Evolutionary conservation across 192 early-diverging fungal genomes (phyloP), one percentile per base, ranked within the genome.

Genomic region (Paraglomus occultum): DNA sequence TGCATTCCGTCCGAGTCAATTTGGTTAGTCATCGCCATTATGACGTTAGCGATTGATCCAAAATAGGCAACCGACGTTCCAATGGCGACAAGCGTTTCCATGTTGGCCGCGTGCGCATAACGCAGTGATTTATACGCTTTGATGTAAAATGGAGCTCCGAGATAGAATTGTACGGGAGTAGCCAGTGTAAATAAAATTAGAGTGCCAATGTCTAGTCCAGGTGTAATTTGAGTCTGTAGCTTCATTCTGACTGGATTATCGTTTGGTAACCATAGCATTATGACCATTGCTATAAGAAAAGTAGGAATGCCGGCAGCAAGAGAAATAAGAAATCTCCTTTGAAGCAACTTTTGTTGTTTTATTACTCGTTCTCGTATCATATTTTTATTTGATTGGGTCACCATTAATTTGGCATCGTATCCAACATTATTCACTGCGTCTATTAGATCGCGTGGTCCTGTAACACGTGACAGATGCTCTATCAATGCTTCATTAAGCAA

Each of bases 1-100:
- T 86, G 78, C 60, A 82, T 72, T 0, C 68, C 70, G 9, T 22
- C 39, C 44, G 38, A 44, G 58, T 61, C 54, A 49, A 4, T 60
- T n/a, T 8, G 64, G 66, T 74, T 49, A 39, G 11, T 45, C 43
- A 62, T 23, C 59, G 58, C 49, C 43, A n/a, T 61, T n/a, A 8
- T 8, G 40, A 51, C 65, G 40, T 68, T 80, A 42, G 43, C 73
- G 17, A 57, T 62, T 39, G 46, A 75, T 71, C 77, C 87, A 55
- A 84, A 54, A 70, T 92, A 93, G 8, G 91, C 90, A 0, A 88
- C 88, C 20, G 83, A 81, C 0, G 88, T 93, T 7, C 91, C 91
- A 15, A 93, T 71, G 0, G 86, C 85, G 1, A 94, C 88, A 4
- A 92, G 58, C 3, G 90, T 89, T 67, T 94, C 90, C 92, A 94